Evolutionary conservation across 2,329 filamentous ascomycete genomes (phyloP).

Genomic region (Colletotrichum paranaense): DNA sequence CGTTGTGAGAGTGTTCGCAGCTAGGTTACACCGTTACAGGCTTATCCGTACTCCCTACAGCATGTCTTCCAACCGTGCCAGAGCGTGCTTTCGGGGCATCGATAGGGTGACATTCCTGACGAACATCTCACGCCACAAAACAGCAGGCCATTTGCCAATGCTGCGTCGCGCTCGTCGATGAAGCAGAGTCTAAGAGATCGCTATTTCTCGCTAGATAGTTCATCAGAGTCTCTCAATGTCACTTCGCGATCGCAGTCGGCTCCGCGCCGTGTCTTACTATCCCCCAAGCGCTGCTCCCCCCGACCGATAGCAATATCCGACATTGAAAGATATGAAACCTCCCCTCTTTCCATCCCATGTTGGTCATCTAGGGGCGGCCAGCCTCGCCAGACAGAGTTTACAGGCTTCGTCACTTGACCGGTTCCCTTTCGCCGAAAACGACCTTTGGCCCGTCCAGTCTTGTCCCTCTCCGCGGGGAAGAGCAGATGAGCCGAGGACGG

Average conservation of each 20-base stretch:
- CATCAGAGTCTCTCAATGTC: neutral
- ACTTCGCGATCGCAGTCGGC: constrained; percentile 21
- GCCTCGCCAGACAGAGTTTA: constrained; percentile 28
- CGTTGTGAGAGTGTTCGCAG: neutral
- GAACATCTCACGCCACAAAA: neutral
- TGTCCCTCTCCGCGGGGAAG: neutral
- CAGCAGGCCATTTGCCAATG: constrained; percentile 2
- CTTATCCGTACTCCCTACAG: neutral
- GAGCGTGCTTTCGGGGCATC: neutral
- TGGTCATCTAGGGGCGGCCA: neutral
- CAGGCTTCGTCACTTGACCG: constrained; percentile 30
- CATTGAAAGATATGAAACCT: constrained; percentile 25
- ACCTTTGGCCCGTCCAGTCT: constrained; percentile 1
- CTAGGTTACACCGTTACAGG: no score
- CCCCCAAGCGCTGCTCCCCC: no score
- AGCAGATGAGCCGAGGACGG: neutral
- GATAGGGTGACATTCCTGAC: constrained; percentile 5
- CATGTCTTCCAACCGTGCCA: neutral
- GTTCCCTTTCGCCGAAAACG: constrained; percentile 11
- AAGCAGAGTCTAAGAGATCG: neutral
- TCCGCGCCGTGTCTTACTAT: constrained; percentile 18
- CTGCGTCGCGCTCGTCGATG: neutral
- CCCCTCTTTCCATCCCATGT: constrained; percentile 27
- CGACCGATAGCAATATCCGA: constrained; percentile 15
- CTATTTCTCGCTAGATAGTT: no score